Percentiles rank a stretch among this genome's conserved stretches.
These are phyloP conservation scores for Suillus subaureus DNA, from an alignment of 768 basidiomycete genomes.

Conservation along the genomic window DNA sequence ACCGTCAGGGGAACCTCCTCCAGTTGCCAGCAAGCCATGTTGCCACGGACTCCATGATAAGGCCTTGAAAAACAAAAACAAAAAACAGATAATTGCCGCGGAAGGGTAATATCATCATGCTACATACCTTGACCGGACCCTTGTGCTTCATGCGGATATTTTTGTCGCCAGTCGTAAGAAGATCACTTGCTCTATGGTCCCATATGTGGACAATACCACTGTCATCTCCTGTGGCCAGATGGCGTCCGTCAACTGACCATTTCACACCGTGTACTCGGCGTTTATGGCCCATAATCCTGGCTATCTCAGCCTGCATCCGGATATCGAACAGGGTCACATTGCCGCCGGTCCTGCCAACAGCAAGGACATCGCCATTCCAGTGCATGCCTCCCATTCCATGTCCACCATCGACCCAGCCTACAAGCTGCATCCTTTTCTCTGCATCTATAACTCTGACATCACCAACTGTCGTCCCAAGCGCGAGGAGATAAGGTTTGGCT, in stretches of 20 bases:
- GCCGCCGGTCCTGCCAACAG: conserved; percentile 43
- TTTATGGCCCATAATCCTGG: conserved; percentile 33
- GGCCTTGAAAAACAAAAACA: conserved; percentile 44
- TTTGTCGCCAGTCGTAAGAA: conserved; percentile 33
- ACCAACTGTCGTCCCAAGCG: conserved; percentile 54
- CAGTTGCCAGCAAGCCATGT: conserved; percentile 63
- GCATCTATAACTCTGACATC: conserved; percentile 59
- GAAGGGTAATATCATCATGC: background rate
- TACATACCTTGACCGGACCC: conserved; percentile 45
- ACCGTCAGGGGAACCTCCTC: conserved; percentile 65
- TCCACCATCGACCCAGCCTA: conserved; percentile 37
- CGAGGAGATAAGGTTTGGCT: conserved; percentile 44
- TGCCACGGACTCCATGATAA: conserved; percentile 80
- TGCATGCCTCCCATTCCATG: conserved; percentile 42
- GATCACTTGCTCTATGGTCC: conserved; percentile 40
- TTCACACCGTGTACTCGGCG: conserved; percentile 43
- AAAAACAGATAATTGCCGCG: background rate
- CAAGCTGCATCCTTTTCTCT: conserved; percentile 26
- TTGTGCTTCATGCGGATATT: conserved; percentile 44
- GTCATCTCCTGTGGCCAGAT: conserved; percentile 44
- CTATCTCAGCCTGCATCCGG: conserved; percentile 32
- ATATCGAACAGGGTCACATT: conserved; percentile 40
- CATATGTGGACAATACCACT: conserved; percentile 45
- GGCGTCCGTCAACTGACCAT: conserved; percentile 42
- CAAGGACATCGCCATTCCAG: conserved; percentile 40